phyloP scores from a whole-genome alignment of 2,329 filamentous ascomycete species.

The Colletotrichum eremochloae region DNA sequence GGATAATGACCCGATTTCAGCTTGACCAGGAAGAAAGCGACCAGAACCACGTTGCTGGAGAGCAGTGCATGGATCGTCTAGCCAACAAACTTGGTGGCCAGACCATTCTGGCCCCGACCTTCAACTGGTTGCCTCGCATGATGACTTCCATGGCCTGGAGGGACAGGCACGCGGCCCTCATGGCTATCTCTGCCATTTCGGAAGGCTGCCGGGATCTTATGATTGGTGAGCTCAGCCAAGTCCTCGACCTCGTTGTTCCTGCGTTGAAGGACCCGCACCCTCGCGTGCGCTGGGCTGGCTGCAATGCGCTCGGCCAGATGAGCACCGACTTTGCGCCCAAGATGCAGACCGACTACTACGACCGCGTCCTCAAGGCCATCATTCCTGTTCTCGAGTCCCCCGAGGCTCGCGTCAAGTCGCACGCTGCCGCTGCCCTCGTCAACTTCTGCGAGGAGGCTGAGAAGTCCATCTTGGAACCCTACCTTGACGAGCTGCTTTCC shows the following conservation, averaged over 20 bases:
- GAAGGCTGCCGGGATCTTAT: constrained; percentile 97
- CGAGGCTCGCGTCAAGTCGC: constrained; percentile 94
- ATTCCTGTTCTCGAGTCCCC: constrained; percentile 91
- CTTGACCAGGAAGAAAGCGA: constrained; percentile 97
- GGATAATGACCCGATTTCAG: constrained; percentile 58
- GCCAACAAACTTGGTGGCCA: constrained; percentile 98
- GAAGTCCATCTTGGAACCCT: constrained; percentile 90
- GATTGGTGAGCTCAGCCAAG: constrained; percentile 93
- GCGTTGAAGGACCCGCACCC: constrained; percentile 91
- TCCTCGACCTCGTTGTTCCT: constrained; percentile 93
- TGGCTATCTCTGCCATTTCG: constrained; percentile 99
- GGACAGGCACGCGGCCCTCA: constrained; percentile 94
- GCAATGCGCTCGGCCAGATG: constrained; percentile 99
- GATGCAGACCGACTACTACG: constrained; percentile 97
- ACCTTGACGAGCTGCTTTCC: constrained; percentile 87
- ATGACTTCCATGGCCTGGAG: constrained; percentile 95
- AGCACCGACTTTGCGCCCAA: constrained; percentile 98
- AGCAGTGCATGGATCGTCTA: constrained; percentile 97
- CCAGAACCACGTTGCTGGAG: constrained; percentile 95
- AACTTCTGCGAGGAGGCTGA: constrained; percentile 99
- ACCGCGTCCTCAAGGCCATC: constrained; percentile 87
- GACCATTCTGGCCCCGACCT: constrained; percentile 91
- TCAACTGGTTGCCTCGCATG: constrained; percentile 97
- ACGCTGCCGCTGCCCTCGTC: constrained; percentile 96
- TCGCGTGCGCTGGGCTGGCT: constrained; percentile 95